Percentiles rank a stretch among this genome's conserved stretches.
Evolutionary conservation across 78 protist species (phyloP).

Genomic region (Isochrysis galbana): DNA sequence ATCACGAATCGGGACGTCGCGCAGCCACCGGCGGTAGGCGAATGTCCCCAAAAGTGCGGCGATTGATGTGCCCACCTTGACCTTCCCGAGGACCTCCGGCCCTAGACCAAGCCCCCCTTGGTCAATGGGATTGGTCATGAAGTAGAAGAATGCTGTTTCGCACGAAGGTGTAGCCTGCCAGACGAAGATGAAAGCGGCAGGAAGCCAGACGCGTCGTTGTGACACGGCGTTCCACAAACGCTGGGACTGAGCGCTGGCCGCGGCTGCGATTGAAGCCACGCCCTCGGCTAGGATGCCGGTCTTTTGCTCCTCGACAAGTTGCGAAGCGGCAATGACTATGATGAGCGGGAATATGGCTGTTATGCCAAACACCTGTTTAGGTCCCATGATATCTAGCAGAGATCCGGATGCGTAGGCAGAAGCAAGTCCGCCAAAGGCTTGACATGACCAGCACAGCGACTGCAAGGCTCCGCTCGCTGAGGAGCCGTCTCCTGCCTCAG

Average conservation of each 20-base stretch:
- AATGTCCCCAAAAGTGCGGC: background rate
- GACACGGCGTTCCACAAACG: background rate
- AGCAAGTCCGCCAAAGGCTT: background rate
- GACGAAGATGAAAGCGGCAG: background rate
- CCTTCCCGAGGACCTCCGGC: background rate
- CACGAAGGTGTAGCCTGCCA: background rate
- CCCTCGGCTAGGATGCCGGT: no score
- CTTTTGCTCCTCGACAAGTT: background rate
- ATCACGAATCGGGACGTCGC: background rate
- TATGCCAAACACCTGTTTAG: background rate
- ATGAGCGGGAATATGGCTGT: background rate
- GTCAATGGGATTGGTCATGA: background rate
- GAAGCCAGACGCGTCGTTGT: background rate
- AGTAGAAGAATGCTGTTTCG: background rate
- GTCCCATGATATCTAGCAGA: background rate
- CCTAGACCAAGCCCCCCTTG: background rate
- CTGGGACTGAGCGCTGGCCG: background rate
- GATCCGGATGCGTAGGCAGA: background rate
- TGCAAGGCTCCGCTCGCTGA: background rate
- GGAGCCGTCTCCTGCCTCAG: background rate
- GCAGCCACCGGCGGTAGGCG: background rate
- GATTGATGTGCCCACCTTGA: background rate
- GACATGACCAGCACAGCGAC: slow-evolving; percentile 18
- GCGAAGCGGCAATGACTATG: background rate
- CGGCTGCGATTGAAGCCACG: background rate